Evolutionary conservation across 352 stramenopile genomes (phyloP), one percentile per base, ranked within the genome.

Genomic region (Globisporangium carolinianum): DNA sequence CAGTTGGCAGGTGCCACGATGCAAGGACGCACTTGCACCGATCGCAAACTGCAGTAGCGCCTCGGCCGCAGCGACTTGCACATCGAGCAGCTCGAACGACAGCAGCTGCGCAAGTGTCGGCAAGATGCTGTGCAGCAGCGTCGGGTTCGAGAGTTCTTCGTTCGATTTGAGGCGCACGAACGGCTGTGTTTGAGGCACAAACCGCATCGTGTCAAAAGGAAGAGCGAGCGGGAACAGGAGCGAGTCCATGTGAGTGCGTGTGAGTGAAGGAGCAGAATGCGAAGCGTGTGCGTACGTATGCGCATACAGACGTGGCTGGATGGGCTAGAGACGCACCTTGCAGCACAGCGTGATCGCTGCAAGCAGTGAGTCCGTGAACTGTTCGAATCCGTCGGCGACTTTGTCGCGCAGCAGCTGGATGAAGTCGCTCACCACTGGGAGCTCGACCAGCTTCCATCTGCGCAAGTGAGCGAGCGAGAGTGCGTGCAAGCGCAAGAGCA

Each of bases 81-180:
- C 72, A 1, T 86, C 74, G 9, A 86, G 53, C 18, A 77, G 46
- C 2, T 81, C 62, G 38, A 86, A 86, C 1, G 68, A 74, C 52
- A 94, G 62, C 15, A 94, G 59, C 17, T 86, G 66, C 1, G 67
- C 79, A 5, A 94, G 69, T 6, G 73, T 83, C 6, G 67, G 70
- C 0, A 90, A 51, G 12, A 90, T 57, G 4, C 41, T 58, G 14
- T 77, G 68, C 18, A 92, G 55, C 32, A 91, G 55, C 39, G 55
- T 62, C 9, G 82, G 70, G 41, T 86, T 80, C 42, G 69, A 76
- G 51, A 91, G 76, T 57, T 94, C 82, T 61, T 94, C 84, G 55
- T 94, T 94, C 0, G 79, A 71, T 51, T 89, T 91, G 41, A 76
- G 70, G 1, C 84, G 74, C 12, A 89, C 49, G 53, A 91, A 91